Base-by-base conservation (phyloP, 495 filamentous ascomycete species). In the Hyphodiscus hymeniophilus region DNA sequence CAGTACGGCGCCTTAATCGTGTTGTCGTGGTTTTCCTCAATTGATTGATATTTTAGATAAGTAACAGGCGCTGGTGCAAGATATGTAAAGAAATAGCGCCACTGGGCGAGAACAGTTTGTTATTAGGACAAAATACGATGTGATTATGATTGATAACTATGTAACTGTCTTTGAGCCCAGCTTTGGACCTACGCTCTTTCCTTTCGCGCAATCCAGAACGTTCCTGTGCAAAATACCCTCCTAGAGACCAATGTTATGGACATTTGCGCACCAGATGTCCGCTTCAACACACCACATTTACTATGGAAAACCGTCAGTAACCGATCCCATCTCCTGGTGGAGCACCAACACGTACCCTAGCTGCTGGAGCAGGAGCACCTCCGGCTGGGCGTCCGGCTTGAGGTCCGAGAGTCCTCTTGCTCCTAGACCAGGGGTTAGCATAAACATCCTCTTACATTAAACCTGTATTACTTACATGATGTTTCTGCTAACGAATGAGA, bases 381-480 rank as follows among this genome's bases (percentile, higher is more conserved):
- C 41, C 41, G 23, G 22, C 26, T 43, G 41, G 11, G 11, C 13
- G 39, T 42, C 34, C 18, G 15, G 33, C 31, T 49, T 40, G 30
- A 20, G 51, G 40, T 32, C 47, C 43, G 17, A 41, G 20, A 15
- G 36, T 31, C 42, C 52, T 59, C 4, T 24, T 43, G 42, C 51
- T 33, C 47, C 58, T 57, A 38, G 8, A 43, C 7, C 17, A 1
- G 31, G 12, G 12, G 28, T 54, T 52, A 51, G 39, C 36, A 45
- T 38, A 12, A 24, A 15, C 6, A 6, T 34, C 5, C n/a, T 12
- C n/a, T n/a, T n/a, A n/a, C n/a, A n/a, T n/a, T n/a, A n/a, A n/a
- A n/a, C n/a, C n/a, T n/a, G n/a, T 39, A 20, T 13, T 10, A 77
- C 89, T 82, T 71, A 95, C 92, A 95, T 95, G 62, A 95, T 71